phyloP scores from a whole-genome alignment of 164 flowering plant genomes.

The Malania oleifera region DNA sequence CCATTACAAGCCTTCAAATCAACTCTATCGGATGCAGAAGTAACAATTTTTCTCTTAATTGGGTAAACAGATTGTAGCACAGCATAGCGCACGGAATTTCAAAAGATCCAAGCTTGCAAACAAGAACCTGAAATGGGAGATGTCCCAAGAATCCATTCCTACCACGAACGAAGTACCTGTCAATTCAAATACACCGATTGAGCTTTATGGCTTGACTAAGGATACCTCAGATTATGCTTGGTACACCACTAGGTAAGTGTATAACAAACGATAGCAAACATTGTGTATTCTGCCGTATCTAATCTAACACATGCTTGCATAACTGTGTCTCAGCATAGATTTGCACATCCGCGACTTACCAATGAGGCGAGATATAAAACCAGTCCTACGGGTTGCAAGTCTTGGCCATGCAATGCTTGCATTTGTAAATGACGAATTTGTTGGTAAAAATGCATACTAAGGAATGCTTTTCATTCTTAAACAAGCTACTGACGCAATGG shows the following conservation, averaged over 20 bases:
- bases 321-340: slow-evolving; percentile 56
- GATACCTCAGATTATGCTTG: slow-evolving; percentile 83
- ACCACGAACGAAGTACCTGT: slow-evolving; percentile 11
- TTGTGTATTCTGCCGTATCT: no score
- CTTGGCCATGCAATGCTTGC: slow-evolving; percentile 77
- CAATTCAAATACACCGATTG: slow-evolving; percentile 21
- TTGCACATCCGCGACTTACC: slow-evolving; percentile 49
- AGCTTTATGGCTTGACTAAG: slow-evolving; percentile 50
- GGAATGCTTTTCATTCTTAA: no score
- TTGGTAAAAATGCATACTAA: no score
- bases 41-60: no score
- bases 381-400: slow-evolving; percentile 57
- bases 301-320: no score
- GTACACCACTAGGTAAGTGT: slow-evolving; percentile 80
- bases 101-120: slow-evolving; percentile 22
- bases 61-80: slow-evolving; percentile 60
- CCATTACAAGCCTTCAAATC: no score
- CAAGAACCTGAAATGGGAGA: slow-evolving; percentile 42
- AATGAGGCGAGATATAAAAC: slow-evolving; percentile 27
- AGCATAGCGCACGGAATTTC: slow-evolving; percentile 62
- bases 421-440: slow-evolving; percentile 64
- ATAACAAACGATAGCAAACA: no score
- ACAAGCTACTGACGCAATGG: no score
- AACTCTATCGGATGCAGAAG: no score
- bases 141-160: slow-evolving; percentile 42